Evolutionary conservation across 2,329 filamentous ascomycete genomes (phyloP).

Genomic region (Colletotrichum scovillei): DNA sequence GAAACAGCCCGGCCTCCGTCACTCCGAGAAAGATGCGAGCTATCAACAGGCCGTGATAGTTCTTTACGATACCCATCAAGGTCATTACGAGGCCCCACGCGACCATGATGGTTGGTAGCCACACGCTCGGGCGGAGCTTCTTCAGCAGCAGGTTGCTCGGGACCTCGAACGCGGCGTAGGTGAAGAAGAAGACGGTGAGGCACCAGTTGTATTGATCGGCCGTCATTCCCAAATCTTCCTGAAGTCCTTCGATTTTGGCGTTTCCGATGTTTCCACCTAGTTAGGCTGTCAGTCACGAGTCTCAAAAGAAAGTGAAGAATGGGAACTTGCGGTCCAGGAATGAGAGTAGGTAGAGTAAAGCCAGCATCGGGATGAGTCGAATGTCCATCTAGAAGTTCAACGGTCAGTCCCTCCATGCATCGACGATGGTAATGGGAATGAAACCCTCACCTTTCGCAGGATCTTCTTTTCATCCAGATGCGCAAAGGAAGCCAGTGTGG

Average conservation of each 20-base stretch:
- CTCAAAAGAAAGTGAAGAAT: too few relatives aligned
- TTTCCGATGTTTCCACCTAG: slow-evolving; percentile 72
- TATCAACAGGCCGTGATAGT: slow-evolving; percentile 58
- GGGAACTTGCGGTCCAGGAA: slow-evolving; percentile 68
- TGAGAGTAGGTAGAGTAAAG: slow-evolving; percentile 74
- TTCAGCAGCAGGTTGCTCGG: slow-evolving; percentile 85
- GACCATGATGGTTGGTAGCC: slow-evolving; percentile 82
- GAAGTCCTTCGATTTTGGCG: slow-evolving; percentile 71
- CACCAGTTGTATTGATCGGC: slow-evolving; percentile 77
- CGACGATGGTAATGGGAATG: slow-evolving; percentile 18
- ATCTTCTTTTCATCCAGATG: slow-evolving; percentile 68
- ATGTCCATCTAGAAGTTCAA: slow-evolving; percentile 56
- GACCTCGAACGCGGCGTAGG: slow-evolving; percentile 80
- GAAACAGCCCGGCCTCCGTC: slow-evolving; percentile 75
- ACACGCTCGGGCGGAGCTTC: slow-evolving; percentile 76
- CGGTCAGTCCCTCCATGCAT: not conserved
- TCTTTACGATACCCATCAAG: slow-evolving; percentile 63
- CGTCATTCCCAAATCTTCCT: slow-evolving; percentile 66
- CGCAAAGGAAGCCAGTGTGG: slow-evolving; percentile 38
- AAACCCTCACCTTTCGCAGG: slow-evolving; percentile 59
- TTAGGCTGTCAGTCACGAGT: not conserved
- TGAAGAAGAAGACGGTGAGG: slow-evolving; percentile 81
- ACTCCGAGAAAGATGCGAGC: slow-evolving; percentile 71
- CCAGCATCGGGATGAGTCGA: slow-evolving; percentile 70
- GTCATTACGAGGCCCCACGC: slow-evolving; percentile 63